These are phyloP conservation scores for Aleurites moluccanus DNA, from an alignment of 441 rosid genomes.

Conservation along the genomic window DNA sequence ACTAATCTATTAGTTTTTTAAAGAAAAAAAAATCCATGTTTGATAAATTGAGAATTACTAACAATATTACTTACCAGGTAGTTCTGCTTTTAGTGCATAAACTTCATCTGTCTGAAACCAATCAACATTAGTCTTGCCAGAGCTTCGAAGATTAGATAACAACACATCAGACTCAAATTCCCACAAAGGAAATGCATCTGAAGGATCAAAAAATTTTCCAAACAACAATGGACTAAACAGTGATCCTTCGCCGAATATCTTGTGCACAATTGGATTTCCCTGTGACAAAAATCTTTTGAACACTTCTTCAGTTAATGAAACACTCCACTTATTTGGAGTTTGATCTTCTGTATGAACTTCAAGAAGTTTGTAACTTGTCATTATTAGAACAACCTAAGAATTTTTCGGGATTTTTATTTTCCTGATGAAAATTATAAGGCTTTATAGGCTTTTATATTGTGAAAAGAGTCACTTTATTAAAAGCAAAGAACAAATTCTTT, in stretches of 20 bases:
- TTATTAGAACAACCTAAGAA: slow-evolving; percentile 13
- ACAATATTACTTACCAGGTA: slow-evolving; percentile 52
- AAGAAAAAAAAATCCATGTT: too few relatives aligned
- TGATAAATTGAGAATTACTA: neutral
- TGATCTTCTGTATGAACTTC: slow-evolving; percentile 62
- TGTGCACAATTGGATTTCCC: slow-evolving; percentile 42
- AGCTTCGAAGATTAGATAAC: slow-evolving; percentile 50
- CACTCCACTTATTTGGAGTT: slow-evolving; percentile 67
- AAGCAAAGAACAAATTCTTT: slow-evolving; percentile 45
- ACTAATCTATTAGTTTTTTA: too few relatives aligned
- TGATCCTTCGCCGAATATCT: slow-evolving; percentile 81
- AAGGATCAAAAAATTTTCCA: slow-evolving; percentile 88
- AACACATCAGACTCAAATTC: slow-evolving; percentile 71
- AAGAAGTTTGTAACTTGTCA: slow-evolving; percentile 48
- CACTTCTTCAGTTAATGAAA: slow-evolving; percentile 55
- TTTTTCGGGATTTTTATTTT: neutral
- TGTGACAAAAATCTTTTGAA: slow-evolving; percentile 50
- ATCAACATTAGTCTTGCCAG: slow-evolving; percentile 60
- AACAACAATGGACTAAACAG: slow-evolving; percentile 79
- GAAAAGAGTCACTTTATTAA: slow-evolving; percentile 24
- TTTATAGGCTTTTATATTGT: slow-evolving; percentile 30
- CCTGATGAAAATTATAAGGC: slow-evolving; percentile 17
- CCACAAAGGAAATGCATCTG: slow-evolving; percentile 93
- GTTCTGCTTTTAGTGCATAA: slow-evolving; percentile 67
- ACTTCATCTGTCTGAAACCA: slow-evolving; percentile 75